A percentile compares a stretch with the other conserved stretches of the same genome.
Evolutionary conservation across 1,284 basidiomycete genomes (phyloP).

Genomic region (Ustilago trichophora): DNA sequence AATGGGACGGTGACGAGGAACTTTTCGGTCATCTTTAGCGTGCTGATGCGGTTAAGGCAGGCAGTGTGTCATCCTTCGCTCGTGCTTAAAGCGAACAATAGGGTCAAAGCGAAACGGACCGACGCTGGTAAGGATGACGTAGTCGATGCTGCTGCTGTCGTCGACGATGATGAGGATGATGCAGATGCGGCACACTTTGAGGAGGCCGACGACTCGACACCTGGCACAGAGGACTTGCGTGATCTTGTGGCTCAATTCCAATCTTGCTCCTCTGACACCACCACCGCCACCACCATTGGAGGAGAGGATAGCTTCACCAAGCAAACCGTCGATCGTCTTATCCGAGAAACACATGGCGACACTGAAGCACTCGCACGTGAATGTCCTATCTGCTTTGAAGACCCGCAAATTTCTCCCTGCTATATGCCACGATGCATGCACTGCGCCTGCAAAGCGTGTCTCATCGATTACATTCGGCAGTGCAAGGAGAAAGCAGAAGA

Average conservation of each 20-base stretch:
- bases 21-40: constrained; percentile 67
- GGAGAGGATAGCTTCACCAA: constrained; percentile 21
- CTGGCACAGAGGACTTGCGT: constrained; percentile 37
- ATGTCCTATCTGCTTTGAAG: constrained; percentile 67
- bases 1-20: constrained; percentile 61
- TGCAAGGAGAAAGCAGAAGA: constrained; percentile 76
- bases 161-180: constrained; percentile 7
- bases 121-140: neutral
- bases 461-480: constrained; percentile 75
- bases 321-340: constrained; percentile 43
- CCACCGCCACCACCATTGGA: neutral
- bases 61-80: constrained; percentile 68
- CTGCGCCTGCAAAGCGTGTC: constrained; percentile 79
- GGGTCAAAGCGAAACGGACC: too few species aligned
- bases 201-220: constrained; percentile 17
- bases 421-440: constrained; percentile 67
- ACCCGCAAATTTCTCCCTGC: constrained; percentile 45
- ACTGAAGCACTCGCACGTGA: constrained; percentile 34
- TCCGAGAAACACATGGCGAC: constrained; percentile 30
- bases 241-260: constrained; percentile 53
- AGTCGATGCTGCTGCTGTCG: constrained; percentile 7
- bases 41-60: constrained; percentile 68
- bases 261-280: neutral
- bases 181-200: constrained; percentile 18
- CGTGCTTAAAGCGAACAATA: constrained; percentile 61